Conservation (phyloP, 73 alveolate genomes). For the Paramecium sonneborni region DNA sequence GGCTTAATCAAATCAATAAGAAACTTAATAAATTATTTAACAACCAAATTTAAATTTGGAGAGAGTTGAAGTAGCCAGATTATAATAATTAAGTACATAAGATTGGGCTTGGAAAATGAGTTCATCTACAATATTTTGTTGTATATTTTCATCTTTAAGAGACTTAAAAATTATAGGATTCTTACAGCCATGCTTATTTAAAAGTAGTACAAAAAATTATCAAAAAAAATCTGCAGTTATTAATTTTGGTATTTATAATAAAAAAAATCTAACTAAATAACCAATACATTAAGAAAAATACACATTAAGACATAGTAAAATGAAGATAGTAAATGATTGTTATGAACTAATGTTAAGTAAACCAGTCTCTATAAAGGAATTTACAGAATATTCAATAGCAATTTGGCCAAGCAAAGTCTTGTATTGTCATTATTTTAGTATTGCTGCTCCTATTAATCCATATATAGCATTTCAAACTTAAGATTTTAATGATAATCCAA, state of each 20-base stretch:
- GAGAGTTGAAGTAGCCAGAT: not conserved
- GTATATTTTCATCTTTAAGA: not conserved
- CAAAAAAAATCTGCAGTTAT: constrained; percentile 1
- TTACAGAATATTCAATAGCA: not conserved
- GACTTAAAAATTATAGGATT: not conserved
- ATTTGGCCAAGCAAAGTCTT: constrained; percentile 8
- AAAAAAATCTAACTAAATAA: not conserved
- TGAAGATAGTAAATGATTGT: constrained; percentile 15
- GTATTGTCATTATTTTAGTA: constrained; percentile 2
- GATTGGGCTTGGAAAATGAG: constrained; percentile 29
- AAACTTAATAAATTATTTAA: not conserved
- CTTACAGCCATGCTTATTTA: not conserved
- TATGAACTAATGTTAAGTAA: constrained; percentile 3
- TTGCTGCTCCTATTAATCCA: not conserved
- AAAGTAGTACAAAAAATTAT: not conserved
- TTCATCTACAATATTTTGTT: not conserved
- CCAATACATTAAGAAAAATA: not conserved
- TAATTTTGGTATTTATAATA: not conserved
- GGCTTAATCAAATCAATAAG: not conserved
- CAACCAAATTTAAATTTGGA: not conserved
- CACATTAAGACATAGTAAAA: not conserved
- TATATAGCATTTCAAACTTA: not conserved
- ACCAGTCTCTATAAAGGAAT: not conserved
- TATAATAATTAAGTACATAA: not conserved
- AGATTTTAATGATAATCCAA: not conserved